A percentile compares a stretch with the other conserved stretches of the same genome.
Evolutionary conservation across 768 basidiomycete species (phyloP).

Genomic region (Kwoniella heveanensis): DNA sequence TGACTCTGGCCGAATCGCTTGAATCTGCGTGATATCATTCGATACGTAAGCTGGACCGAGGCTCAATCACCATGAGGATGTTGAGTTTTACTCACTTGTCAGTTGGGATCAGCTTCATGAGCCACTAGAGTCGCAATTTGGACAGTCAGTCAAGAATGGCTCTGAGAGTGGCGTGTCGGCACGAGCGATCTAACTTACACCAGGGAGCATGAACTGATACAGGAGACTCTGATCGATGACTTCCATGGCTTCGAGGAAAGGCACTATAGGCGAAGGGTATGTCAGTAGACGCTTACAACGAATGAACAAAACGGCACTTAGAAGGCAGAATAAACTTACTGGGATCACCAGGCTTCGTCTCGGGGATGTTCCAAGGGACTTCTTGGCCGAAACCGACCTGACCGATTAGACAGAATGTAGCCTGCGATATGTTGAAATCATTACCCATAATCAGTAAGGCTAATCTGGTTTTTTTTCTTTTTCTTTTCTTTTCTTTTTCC

Average conservation of each 20-base stretch:
- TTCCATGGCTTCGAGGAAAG: slow-evolving; percentile 33
- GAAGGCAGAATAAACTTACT: slow-evolving; percentile 18
- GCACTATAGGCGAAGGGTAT: too few species aligned
- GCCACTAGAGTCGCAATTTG: slow-evolving; percentile 1
- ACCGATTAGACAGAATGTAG: slow-evolving; percentile 10
- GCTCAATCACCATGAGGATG: too few species aligned
- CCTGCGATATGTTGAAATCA: too few species aligned
- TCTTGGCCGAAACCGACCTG: slow-evolving; percentile 15
- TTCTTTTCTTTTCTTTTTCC: too few species aligned
- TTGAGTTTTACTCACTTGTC: background rate
- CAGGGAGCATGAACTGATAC: slow-evolving; percentile 22
- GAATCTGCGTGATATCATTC: background rate
- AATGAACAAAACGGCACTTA: too few species aligned
- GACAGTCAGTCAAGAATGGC: background rate
- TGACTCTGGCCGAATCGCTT: slow-evolving; percentile 28
- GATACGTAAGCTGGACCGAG: too few species aligned
- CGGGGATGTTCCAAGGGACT: slow-evolving; percentile 26
- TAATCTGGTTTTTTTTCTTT: too few species aligned
- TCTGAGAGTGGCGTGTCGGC: background rate
- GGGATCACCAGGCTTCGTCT: slow-evolving; percentile 17
- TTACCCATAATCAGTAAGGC: too few species aligned
- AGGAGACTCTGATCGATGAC: slow-evolving; percentile 26
- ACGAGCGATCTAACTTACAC: background rate
- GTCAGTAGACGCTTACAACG: too few species aligned
- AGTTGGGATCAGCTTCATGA: slow-evolving; percentile 6